phyloP scores from a whole-genome alignment of 768 basidiomycete genomes.

The Panaeolus papilionaceus region DNA sequence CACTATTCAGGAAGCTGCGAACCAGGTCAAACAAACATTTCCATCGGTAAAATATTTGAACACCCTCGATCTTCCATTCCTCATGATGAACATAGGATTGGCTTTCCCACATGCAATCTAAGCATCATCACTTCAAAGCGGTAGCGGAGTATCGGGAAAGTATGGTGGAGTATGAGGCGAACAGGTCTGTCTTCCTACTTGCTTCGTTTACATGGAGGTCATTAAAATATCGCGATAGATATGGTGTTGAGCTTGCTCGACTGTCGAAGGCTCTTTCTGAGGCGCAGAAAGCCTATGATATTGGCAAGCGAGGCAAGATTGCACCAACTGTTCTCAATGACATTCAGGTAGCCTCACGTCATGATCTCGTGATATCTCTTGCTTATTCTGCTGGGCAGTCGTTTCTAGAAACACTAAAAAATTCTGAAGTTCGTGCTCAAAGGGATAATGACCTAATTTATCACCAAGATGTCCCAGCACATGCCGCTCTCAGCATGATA shows the following conservation, averaged over 20 bases:
- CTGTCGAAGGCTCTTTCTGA: slow-evolving; percentile 69
- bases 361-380: slow-evolving; percentile 2
- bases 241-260: slow-evolving; percentile 87
- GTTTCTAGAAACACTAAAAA: slow-evolving; percentile 72
- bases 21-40: slow-evolving; percentile 52
- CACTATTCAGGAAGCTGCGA: slow-evolving; percentile 48
- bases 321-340: slow-evolving; percentile 75
- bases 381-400: slow-evolving; percentile 56
- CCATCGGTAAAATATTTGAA: slow-evolving; percentile 52
- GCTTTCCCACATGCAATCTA: slow-evolving; percentile 82
- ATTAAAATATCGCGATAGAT: slow-evolving; percentile 52
- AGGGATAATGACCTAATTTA: slow-evolving; percentile 97
- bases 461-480: slow-evolving; percentile 83
- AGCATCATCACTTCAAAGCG: slow-evolving; percentile 84
- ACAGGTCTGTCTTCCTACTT: slow-evolving; percentile 51
- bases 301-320: slow-evolving; percentile 67
- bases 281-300: slow-evolving; percentile 74
- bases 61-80: slow-evolving; percentile 11
- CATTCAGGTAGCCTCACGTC: slow-evolving; percentile 61
- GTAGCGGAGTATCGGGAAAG: slow-evolving; percentile 90
- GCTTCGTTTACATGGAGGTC: slow-evolving; percentile 3
- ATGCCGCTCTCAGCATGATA: slow-evolving; percentile 70
- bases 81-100: slow-evolving; percentile 59
- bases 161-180: slow-evolving; percentile 84
- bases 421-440: slow-evolving; percentile 71